A percentile compares a stretch with the other conserved stretches of the same genome.
Evolutionary conservation across 2,329 filamentous ascomycete genomes (phyloP).

Genomic region (Sporothrix protearum): DNA sequence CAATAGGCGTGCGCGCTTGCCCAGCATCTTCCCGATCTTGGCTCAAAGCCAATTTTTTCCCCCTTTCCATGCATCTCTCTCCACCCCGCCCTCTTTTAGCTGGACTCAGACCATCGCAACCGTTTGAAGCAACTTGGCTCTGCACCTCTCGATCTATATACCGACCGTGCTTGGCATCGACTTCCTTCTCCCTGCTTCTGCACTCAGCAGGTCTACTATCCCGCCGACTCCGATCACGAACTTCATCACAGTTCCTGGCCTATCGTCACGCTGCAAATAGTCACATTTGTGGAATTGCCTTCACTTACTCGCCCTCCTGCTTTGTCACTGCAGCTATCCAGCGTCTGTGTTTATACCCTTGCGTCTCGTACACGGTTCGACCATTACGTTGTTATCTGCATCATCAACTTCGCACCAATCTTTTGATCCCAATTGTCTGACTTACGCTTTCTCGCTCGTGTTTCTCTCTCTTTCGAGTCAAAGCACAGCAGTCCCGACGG

Average conservation of each 20-base stretch:
- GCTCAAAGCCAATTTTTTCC: neutral
- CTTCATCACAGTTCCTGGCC: neutral
- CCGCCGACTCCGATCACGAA: conserved; percentile 2
- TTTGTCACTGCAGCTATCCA: neutral
- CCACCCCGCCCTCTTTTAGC: neutral
- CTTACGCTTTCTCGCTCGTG: neutral
- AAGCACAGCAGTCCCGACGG: neutral
- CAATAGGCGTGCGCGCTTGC: neutral
- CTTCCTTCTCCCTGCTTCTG: neutral
- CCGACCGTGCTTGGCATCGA: neutral
- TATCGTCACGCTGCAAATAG: neutral
- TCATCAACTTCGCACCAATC: neutral
- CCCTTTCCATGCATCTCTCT: neutral
- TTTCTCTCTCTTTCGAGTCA: too few species aligned
- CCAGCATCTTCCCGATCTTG: neutral
- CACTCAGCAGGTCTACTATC: neutral
- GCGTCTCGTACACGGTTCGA: neutral
- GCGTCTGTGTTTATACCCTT: conserved; percentile 1
- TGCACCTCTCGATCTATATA: neutral
- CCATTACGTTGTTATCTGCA: neutral
- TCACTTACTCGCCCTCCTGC: neutral
- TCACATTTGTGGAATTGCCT: neutral
- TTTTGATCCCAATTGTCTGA: neutral
- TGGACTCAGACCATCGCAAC: neutral
- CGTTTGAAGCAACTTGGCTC: neutral